Evolutionary conservation across 805 yeast species (phyloP).

Genomic region (Pichia cephalocereana): DNA sequence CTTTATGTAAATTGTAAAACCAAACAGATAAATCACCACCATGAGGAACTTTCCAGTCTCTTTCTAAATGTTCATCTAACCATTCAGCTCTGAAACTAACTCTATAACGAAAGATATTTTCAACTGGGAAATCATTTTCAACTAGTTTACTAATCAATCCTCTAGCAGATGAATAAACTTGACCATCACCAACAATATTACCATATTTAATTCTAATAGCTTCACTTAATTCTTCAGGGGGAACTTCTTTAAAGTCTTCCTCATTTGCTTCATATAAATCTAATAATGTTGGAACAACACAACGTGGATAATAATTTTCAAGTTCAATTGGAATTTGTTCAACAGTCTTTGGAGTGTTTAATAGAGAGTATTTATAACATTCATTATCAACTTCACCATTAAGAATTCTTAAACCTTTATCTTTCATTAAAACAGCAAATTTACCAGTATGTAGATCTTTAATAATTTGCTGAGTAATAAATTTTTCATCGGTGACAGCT

Average conservation of each 20-base stretch:
- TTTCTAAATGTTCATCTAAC: slow-evolving; percentile 14
- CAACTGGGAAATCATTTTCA: slow-evolving; percentile 21
- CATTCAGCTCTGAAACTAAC: slow-evolving; percentile 22
- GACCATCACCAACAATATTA: slow-evolving; percentile 29
- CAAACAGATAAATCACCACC: slow-evolving; percentile 28
- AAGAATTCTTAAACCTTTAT: slow-evolving; percentile 6
- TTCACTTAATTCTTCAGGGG: slow-evolving; percentile 9
- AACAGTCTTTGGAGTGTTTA: slow-evolving; percentile 18
- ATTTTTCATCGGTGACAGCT: slow-evolving; percentile 32
- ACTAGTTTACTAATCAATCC: slow-evolving; percentile 27
- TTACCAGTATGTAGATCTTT: slow-evolving; percentile 25
- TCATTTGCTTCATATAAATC: slow-evolving; percentile 9
- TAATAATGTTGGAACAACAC: slow-evolving; percentile 17
- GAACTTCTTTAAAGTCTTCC: slow-evolving; percentile 7
- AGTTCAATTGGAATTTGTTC: slow-evolving; percentile 25
- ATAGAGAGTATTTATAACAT: slow-evolving; percentile 4
- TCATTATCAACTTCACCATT: slow-evolving; percentile 13
- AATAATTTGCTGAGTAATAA: slow-evolving; percentile 25
- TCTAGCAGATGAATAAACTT: slow-evolving; percentile 31
- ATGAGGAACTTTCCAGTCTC: slow-evolving; percentile 27
- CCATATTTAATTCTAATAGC: slow-evolving; percentile 24
- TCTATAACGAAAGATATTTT: slow-evolving; percentile 25
- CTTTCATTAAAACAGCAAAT: slow-evolving; percentile 3
- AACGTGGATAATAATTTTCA: slow-evolving; percentile 29
- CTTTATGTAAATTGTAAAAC: slow-evolving; percentile 25